A percentile compares a stretch with the other conserved stretches of the same genome.
phyloP scores from a whole-genome alignment of 257 asterid genomes.

The Solanum arcanum region DNA sequence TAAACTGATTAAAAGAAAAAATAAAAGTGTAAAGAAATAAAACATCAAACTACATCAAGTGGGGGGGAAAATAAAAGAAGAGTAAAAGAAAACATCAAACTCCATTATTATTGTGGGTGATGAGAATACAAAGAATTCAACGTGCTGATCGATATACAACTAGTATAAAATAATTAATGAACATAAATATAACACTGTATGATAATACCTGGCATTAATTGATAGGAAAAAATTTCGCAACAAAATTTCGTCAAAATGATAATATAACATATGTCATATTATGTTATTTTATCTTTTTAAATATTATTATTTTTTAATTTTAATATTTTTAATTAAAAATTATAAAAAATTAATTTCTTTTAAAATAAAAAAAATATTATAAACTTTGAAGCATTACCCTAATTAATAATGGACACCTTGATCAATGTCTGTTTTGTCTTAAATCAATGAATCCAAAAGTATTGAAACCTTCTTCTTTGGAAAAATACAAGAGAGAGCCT shows the following conservation, averaged over 20 bases:
- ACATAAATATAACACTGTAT: background rate
- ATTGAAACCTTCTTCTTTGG: background rate
- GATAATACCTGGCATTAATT: background rate
- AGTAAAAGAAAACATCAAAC: too few relatives aligned
- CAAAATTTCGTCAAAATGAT: too few relatives aligned
- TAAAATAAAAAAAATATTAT: too few relatives aligned
- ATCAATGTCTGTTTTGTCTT: background rate
- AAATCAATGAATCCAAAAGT: conserved; percentile 2
- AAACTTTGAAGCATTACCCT: too few relatives aligned
- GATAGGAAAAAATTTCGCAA: background rate
- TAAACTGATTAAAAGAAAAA: background rate
- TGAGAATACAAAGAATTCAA: background rate
- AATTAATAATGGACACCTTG: background rate
- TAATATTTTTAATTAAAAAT: too few relatives aligned
- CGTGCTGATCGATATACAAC: background rate
- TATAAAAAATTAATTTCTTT: too few relatives aligned
- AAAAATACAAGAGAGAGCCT: background rate
- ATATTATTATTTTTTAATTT: too few relatives aligned
- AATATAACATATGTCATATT: too few relatives aligned
- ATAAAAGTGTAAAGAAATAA: background rate
- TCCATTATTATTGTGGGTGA: too few relatives aligned
- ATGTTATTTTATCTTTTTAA: too few relatives aligned
- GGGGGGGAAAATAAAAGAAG: background rate
- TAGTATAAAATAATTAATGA: background rate
- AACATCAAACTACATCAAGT: background rate